Base-by-base conservation (phyloP, 177 flowering plant species). In the Vitis hybrid region DNA sequence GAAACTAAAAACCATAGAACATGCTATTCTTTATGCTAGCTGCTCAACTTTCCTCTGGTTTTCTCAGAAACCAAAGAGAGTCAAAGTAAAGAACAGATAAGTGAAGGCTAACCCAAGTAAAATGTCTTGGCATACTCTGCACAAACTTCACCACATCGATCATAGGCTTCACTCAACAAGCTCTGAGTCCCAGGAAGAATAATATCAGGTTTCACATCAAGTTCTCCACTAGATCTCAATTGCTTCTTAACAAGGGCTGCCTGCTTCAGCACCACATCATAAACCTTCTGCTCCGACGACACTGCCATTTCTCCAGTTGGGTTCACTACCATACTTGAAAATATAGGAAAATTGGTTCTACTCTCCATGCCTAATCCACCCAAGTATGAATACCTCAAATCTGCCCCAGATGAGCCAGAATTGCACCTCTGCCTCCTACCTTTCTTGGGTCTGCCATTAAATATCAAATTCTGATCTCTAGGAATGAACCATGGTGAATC, bases 41-140 rank as follows among this genome's bases (percentile, higher is more conserved):
- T 31, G 39, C 39, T 31, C 39, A 31, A 31, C 5, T 31, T 31
- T 31, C 39, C 39, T 31, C 39, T 31, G 6, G 39, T 60, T 59
- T 10, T 66, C 14, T 29, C 16, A 53, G 54, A 56, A 66, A 49
- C 31, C 31, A 49, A 34, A 59, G 5, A 59, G 10, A 7, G 18
- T 29, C 15, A 19, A 56, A 29, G n/a, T 12, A 49, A 26, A 74
- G 57, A 55, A 65, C 1, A 56, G 12, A 70, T 18, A 22, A 63
- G 29, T 70, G 75, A 77, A 74, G 48, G 59, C 89, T 67, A 72
- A 93, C 98, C 98, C 78, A 91, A 74, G 74, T 91, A 93, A 81
- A 93, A 93, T 50, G 98, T 93, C 80, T 93, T 93, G 50, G 98
- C 97, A 82, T 93, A 91, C 79, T 93, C 97, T 1, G 93, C 97